Evolutionary conservation across 305 asterid genomes (phyloP), one percentile per base, ranked within the genome.

Genomic region (Fraxinus dipetala): DNA sequence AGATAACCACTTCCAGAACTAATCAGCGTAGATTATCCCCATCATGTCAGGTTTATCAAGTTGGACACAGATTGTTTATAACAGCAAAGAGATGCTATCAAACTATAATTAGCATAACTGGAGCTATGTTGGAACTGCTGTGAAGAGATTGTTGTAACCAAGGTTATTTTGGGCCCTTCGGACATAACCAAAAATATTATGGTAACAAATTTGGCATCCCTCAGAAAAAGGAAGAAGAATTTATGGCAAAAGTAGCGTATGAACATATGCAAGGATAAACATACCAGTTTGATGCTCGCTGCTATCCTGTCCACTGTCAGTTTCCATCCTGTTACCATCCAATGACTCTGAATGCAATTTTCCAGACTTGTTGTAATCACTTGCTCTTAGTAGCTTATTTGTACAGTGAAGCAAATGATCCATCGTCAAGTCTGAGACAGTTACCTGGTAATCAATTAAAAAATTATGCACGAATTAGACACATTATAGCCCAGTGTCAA

Each of bases 361-460:
- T 31, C 78, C 89, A 36, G 89, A 76, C 65, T 61, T 85, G 40
- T 75, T 87, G 77, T 81, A 81, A 76, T 77, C 79, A 85, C 83
- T 54, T 63, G 83, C 79, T 70, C 80, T 80, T 54, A 94, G 78
- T 78, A 90, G 75, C 84, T 88, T 91, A 83, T 84, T 74, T 70
- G 89, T 85, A 83, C 97, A 93, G 59, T 81, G 82, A 81, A 94
- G 91, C 73, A 95, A 82, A 87, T 95, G 96, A 80, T 87, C 90
- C 79, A 91, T 61, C n/a, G 93, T 86, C 86, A 86, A 36, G 61
- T 85, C 93, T 45, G 90, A 36, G 80, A 86, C 70, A 79, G 85
- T 84, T 81, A 76, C 89, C 97, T 92, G 91, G 79, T 73, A 84
- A 81, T 26, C 63, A 78, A 81, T 80, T 48, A 35, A 86, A 80